Conservation (phyloP, 345 rosid genomes). For the Linum lewisii region DNA sequence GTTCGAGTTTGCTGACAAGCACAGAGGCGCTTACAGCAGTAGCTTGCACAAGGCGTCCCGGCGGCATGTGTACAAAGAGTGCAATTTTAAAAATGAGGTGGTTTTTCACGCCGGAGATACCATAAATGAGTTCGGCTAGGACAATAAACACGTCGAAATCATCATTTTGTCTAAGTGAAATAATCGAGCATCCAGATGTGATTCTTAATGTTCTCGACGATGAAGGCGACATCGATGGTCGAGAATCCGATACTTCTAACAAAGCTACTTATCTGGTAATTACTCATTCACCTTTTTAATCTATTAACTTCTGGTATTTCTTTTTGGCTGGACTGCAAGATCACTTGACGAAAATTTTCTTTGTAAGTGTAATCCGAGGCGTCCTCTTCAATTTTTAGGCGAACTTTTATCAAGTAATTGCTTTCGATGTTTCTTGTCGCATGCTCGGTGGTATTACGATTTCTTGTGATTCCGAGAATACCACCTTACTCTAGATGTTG, state of each 20-base stretch:
- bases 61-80: conserved; percentile 28
- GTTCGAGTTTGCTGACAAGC: conserved; percentile 28
- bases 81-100: conserved; percentile 24
- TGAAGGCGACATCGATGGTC: not conserved
- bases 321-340: too few relatives aligned
- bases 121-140: conserved; percentile 32
- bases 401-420: too few relatives aligned
- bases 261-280: not conserved
- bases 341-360: too few relatives aligned
- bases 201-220: not conserved
- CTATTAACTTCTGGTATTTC: not conserved
- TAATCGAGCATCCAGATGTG: too few relatives aligned
- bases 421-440: too few relatives aligned
- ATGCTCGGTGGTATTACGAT: too few relatives aligned
- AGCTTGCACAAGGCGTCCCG: conserved; percentile 30
- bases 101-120: conserved; percentile 30
- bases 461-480: too few relatives aligned
- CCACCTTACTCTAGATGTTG: too few relatives aligned
- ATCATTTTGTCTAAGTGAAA: conserved; percentile 30
- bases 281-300: not conserved
- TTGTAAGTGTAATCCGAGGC: too few relatives aligned
- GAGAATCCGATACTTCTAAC: not conserved
- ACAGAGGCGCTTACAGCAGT: conserved; percentile 25
- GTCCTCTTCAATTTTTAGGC: too few relatives aligned
- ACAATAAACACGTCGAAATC: conserved; percentile 29